phyloP scores from a whole-genome alignment of 305 asterid species.

The Fraxinus nigra region DNA sequence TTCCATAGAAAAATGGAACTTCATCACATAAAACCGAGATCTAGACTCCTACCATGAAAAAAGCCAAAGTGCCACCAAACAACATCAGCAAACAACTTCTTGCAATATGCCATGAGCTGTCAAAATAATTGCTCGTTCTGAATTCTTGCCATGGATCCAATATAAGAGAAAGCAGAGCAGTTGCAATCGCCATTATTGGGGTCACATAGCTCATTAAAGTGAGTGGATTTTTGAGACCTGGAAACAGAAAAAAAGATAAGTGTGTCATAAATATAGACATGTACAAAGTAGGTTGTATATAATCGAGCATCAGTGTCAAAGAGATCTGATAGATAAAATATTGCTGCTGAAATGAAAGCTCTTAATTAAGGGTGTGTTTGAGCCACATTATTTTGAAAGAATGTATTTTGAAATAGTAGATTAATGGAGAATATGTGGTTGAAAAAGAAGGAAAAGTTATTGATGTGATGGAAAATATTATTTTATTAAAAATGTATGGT shows the following conservation, averaged over 20 bases:
- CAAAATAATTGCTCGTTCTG: slow-evolving; percentile 59
- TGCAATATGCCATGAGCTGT: slow-evolving; percentile 76
- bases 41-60: slow-evolving; percentile 73
- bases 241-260: slow-evolving; percentile 21
- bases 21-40: not conserved
- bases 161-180: slow-evolving; percentile 73
- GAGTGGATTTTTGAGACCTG: slow-evolving; percentile 96
- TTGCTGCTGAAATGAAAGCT: not conserved
- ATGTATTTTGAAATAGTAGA: too few species aligned
- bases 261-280: not conserved
- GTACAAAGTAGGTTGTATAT: not conserved
- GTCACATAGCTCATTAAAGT: slow-evolving; percentile 96
- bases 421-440: too few species aligned
- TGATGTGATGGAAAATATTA: too few species aligned
- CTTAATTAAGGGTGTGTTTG: too few species aligned
- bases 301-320: slow-evolving; percentile 3
- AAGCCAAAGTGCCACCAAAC: slow-evolving; percentile 95
- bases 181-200: slow-evolving; percentile 92
- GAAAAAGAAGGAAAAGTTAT: too few species aligned
- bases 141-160: slow-evolving; percentile 94
- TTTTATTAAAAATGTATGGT: too few species aligned
- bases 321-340: slow-evolving; percentile 10
- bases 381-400: too few species aligned
- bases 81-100: slow-evolving; percentile 92
- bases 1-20: slow-evolving; percentile 1